Percentiles rank a stretch among this genome's conserved stretches.
Conservation (phyloP, 345 rosid species). For the Raphanus sativus region DNA sequence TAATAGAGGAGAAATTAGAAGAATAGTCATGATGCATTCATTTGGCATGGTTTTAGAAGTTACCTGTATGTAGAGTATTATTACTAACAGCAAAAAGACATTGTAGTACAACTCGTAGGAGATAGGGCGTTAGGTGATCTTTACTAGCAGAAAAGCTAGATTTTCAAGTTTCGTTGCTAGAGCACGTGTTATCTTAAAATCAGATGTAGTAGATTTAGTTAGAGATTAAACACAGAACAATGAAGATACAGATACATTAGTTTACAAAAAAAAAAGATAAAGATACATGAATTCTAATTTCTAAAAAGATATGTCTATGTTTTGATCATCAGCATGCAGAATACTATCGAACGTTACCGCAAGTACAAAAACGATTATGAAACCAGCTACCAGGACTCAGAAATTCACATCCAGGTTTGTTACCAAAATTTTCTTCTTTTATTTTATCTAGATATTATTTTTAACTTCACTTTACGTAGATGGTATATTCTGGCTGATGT, state of each 20-base stretch:
- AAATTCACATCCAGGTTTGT: constrained; percentile 44
- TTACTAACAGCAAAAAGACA: constrained; percentile 13
- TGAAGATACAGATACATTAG: not conserved
- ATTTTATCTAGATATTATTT: too few species aligned
- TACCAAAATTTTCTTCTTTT: not conserved
- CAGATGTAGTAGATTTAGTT: not conserved
- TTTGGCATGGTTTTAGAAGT: constrained; percentile 26
- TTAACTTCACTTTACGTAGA: not conserved
- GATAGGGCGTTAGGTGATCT: not conserved
- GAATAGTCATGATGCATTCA: not conserved
- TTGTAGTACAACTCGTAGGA: constrained; percentile 7
- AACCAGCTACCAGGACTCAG: constrained; percentile 25
- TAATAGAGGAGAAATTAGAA: not conserved
- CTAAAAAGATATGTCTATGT: constrained; percentile 3
- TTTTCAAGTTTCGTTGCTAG: not conserved
- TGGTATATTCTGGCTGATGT: constrained; percentile 1
- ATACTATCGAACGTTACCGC: constrained; percentile 53
- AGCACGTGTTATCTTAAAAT: not conserved
- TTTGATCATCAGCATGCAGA: constrained; percentile 46
- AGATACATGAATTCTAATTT: not conserved
- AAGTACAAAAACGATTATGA: constrained; percentile 39
- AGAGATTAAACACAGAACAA: not conserved
- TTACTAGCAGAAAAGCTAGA: not conserved
- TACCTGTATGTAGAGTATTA: constrained; percentile 22
- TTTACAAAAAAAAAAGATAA: not conserved